Conservation (phyloP, 352 stramenopile species). For the Pythium diclinum region DNA sequence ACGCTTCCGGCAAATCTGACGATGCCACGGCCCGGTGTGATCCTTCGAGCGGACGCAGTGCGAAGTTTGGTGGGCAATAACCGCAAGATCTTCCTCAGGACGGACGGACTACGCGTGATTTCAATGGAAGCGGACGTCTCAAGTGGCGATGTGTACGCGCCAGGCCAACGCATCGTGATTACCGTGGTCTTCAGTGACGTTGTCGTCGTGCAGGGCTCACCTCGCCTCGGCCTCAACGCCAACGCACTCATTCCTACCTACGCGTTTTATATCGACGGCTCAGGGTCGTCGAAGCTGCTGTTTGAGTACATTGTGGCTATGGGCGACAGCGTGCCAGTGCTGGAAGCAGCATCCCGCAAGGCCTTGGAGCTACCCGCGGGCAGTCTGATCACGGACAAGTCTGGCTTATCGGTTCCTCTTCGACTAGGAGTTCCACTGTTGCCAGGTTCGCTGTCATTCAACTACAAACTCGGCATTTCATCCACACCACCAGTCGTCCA, state of each 20-base stretch:
- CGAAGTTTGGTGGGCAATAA: slow-evolving; percentile 60
- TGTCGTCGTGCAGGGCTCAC: slow-evolving; percentile 51
- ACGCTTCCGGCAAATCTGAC: slow-evolving; percentile 37
- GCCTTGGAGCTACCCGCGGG: slow-evolving; percentile 48
- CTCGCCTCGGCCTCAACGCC: slow-evolving; percentile 47
- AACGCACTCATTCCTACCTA: slow-evolving; percentile 32
- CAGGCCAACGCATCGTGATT: slow-evolving; percentile 55
- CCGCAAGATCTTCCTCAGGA: slow-evolving; percentile 60
- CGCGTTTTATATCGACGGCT: slow-evolving; percentile 53
- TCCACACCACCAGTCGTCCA: slow-evolving; percentile 36
- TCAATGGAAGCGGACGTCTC: slow-evolving; percentile 33
- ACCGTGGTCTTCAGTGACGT: slow-evolving; percentile 44
- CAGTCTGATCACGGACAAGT: slow-evolving; percentile 44
- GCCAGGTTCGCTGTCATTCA: slow-evolving; percentile 46
- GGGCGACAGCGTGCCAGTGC: slow-evolving; percentile 39
- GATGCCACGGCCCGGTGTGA: slow-evolving; percentile 42
- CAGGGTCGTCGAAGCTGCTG: slow-evolving; percentile 34
- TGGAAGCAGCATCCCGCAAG: slow-evolving; percentile 48
- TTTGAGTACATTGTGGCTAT: slow-evolving; percentile 57
- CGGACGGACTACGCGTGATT: slow-evolving; percentile 48
- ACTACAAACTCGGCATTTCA: slow-evolving; percentile 42
- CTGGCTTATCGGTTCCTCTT: slow-evolving; percentile 45
- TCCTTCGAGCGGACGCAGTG: slow-evolving; percentile 46
- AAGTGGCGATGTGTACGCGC: slow-evolving; percentile 47
- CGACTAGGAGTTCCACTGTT: slow-evolving; percentile 29